A percentile compares a stretch with the other conserved stretches of the same genome.
phyloP scores from a whole-genome alignment of 1,139 yeast genomes.

The Suhomyces bribrorum region DNA sequence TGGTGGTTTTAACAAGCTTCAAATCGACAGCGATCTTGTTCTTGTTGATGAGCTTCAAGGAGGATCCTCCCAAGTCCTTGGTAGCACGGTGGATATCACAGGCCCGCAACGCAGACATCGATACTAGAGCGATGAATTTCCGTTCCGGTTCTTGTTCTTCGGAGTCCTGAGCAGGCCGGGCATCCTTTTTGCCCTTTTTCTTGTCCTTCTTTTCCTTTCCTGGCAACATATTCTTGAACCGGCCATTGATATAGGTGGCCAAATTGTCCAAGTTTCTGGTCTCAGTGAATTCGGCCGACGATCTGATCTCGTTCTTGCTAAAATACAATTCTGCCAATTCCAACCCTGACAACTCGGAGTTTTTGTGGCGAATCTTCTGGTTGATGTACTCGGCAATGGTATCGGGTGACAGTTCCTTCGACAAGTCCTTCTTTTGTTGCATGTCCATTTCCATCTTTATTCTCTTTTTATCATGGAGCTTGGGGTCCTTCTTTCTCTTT shows the following conservation, averaged over 20 bases:
- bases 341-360: constrained; percentile 59
- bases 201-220: constrained; percentile 23
- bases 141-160: constrained; percentile 25
- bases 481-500: constrained; percentile 36
- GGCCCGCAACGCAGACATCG: constrained; percentile 71
- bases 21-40: constrained; percentile 63
- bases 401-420: constrained; percentile 50
- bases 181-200: constrained; percentile 24
- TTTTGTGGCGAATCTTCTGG: constrained; percentile 47
- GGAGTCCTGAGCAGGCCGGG: constrained; percentile 14
- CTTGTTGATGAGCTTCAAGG: constrained; percentile 66
- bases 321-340: constrained; percentile 63
- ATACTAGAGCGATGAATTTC: constrained; percentile 56
- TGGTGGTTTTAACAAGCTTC: constrained; percentile 49
- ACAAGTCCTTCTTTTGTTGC: constrained; percentile 50
- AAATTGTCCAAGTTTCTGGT: constrained; percentile 51
- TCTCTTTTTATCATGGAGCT: constrained; percentile 53
- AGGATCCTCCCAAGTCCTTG: constrained; percentile 53
- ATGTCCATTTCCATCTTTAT: constrained; percentile 60
- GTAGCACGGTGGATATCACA: constrained; percentile 71
- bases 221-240: constrained; percentile 49
- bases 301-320: constrained; percentile 48
- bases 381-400: constrained; percentile 63
- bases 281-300: constrained; percentile 51
- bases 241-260: constrained; percentile 42